A percentile compares a stretch with the other conserved stretches of the same genome.
These are phyloP conservation scores for Apiospora phragmitis DNA, from an alignment of 2,329 filamentous ascomycete genomes.

Conservation along the genomic window DNA sequence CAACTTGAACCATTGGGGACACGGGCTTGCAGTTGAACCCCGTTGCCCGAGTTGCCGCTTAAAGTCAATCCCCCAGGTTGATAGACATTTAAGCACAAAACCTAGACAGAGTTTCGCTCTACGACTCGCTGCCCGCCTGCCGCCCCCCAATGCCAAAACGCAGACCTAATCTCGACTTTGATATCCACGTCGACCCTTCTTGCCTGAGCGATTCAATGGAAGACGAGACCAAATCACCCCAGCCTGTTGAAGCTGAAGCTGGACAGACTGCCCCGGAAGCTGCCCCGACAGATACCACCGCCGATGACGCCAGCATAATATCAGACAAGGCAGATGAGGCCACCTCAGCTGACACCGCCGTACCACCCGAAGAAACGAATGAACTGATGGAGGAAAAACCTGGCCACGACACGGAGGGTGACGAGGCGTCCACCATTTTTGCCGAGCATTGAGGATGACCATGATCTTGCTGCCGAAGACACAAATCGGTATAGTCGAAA, in stretches of 20 bases:
- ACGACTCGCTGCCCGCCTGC: slow-evolving; percentile 2
- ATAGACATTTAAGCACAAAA: slow-evolving; percentile 20
- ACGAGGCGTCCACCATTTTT: slow-evolving; percentile 10
- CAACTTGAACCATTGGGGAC: neutral
- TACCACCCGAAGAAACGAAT: neutral
- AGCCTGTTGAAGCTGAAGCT: neutral
- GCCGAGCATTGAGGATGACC: slow-evolving; percentile 12
- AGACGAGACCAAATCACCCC: slow-evolving; percentile 28
- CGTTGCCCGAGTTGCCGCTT: slow-evolving; percentile 12
- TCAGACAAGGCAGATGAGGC: slow-evolving; percentile 4
- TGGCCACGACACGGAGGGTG: slow-evolving; percentile 3
- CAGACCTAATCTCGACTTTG: slow-evolving; percentile 42
- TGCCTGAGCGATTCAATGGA: slow-evolving; percentile 44
- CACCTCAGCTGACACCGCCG: slow-evolving; percentile 8
- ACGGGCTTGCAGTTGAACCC: neutral
- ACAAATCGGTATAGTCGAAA: slow-evolving; percentile 16
- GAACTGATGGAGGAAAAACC: neutral
- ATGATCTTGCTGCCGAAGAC: slow-evolving; percentile 10
- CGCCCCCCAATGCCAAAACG: slow-evolving; percentile 25
- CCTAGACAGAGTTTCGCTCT: slow-evolving; percentile 1
- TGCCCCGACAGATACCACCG: neutral
- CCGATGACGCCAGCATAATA: slow-evolving; percentile 8
- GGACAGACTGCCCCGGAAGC: neutral
- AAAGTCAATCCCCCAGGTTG: slow-evolving; percentile 30
- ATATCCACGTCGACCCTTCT: slow-evolving; percentile 49